phyloP scores from a whole-genome alignment of 352 stramenopile species.

The Plasmopara muralis region DNA sequence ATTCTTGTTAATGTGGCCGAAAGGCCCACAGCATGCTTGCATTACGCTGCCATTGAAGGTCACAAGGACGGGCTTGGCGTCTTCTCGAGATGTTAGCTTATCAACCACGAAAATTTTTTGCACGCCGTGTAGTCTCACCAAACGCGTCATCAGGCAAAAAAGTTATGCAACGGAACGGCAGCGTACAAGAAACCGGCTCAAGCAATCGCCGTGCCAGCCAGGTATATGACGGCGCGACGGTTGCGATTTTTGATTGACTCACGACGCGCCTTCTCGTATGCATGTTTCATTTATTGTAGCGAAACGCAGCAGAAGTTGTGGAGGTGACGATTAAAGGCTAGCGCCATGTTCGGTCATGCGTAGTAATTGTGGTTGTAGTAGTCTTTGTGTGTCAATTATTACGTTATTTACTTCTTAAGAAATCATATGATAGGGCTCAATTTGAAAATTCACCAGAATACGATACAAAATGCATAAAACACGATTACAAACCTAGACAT shows the following conservation, averaged over 20 bases:
- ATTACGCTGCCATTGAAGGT: constrained; percentile 94
- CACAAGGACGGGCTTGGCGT: constrained; percentile 91
- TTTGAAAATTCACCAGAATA: no score
- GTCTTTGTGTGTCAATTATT: no score
- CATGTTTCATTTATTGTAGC: constrained; percentile 7
- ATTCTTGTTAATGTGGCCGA: constrained; percentile 90
- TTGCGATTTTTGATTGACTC: constrained; percentile 83
- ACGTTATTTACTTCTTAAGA: no score
- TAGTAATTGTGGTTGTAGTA: no score
- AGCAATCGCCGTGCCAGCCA: constrained; percentile 89
- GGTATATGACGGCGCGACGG: constrained; percentile 89
- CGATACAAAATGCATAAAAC: no score
- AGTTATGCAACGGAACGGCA: constrained; percentile 98
- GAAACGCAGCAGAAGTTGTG: no score
- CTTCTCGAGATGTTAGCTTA: constrained; percentile 87
- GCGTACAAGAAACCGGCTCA: constrained; percentile 95
- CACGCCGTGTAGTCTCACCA: constrained; percentile 89
- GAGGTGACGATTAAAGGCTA: no score
- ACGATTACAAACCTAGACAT: no score
- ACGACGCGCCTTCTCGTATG: constrained; percentile 37
- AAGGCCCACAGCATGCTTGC: constrained; percentile 96
- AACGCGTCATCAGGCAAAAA: constrained; percentile 99
- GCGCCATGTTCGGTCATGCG: no score
- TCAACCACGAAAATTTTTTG: constrained; percentile 64
- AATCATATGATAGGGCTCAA: no score